phyloP scores from a whole-genome alignment of 1,284 basidiomycete species.

The Ganoderma leucocontextum region DNA sequence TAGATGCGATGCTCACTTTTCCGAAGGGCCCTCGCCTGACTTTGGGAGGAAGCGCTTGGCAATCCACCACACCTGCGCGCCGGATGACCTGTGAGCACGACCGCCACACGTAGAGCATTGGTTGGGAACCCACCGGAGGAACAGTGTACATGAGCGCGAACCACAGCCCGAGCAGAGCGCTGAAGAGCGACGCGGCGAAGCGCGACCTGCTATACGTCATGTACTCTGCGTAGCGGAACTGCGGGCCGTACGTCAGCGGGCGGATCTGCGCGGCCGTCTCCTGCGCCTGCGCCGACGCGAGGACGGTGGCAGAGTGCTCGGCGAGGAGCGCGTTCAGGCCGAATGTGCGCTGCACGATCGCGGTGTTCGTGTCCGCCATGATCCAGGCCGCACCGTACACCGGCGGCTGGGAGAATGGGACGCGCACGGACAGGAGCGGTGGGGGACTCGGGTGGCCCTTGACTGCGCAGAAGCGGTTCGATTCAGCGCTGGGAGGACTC shows the following conservation, averaged over 20 bases:
- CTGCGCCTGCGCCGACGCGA: neutral
- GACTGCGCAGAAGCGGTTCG: conserved; percentile 42
- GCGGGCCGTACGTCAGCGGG: conserved; percentile 60
- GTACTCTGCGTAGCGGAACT: conserved; percentile 83
- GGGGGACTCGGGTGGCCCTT: conserved; percentile 49
- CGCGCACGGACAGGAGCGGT: conserved; percentile 54
- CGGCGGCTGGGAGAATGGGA: conserved; percentile 52
- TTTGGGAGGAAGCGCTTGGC: conserved; percentile 58
- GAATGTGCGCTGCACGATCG: conserved; percentile 82
- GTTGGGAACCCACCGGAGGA: conserved; percentile 48
- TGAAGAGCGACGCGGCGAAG: conserved; percentile 49
- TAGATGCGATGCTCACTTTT: conserved; percentile 53
- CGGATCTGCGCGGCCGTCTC: conserved; percentile 33
- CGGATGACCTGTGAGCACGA: conserved; percentile 4
- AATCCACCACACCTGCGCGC: conserved; percentile 61
- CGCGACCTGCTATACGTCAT: conserved; percentile 48
- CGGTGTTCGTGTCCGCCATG: conserved; percentile 70
- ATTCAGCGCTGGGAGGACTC: neutral
- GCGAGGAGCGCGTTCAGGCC: conserved; percentile 64
- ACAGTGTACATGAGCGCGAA: conserved; percentile 17
- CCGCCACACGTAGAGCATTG: neutral
- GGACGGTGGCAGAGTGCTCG: neutral
- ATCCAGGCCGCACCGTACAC: conserved; percentile 67
- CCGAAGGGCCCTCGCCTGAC: conserved; percentile 70
- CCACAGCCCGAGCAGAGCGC: conserved; percentile 43